These are phyloP conservation scores for Eimeria praecox DNA, from an alignment of 169 alveolate species.

Conservation along the genomic window DNA sequence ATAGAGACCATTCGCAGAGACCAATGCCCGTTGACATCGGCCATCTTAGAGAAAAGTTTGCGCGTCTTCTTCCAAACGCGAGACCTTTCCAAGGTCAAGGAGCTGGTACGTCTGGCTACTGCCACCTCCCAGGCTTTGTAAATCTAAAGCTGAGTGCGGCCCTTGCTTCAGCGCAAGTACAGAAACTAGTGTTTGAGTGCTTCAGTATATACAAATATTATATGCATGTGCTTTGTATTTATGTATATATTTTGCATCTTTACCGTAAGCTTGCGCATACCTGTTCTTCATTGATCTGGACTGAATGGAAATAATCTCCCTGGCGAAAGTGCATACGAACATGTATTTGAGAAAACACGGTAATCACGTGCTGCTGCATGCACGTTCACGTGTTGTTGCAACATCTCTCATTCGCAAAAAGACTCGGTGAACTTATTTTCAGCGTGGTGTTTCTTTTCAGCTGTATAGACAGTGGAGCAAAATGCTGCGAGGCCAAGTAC, in stretches of 20 bases:
- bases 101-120: constrained; percentile 34
- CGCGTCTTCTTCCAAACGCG: constrained; percentile 71
- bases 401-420: neutral
- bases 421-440: neutral
- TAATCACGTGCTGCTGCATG: neutral
- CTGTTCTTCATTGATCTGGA: neutral
- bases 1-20: constrained; percentile 83
- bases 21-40: constrained; percentile 80
- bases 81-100: constrained; percentile 77
- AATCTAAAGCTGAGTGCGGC: neutral
- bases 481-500: constrained; percentile 55
- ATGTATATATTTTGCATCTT: neutral
- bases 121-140: neutral
- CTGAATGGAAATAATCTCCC: neutral
- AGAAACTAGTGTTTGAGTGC: neutral
- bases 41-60: constrained; percentile 75
- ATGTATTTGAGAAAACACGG: neutral
- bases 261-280: neutral
- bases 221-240: neutral
- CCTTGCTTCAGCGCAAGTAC: neutral
- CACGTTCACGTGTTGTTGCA: neutral
- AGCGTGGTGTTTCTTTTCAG: neutral
- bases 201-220: neutral
- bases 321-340: neutral
- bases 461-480: constrained; percentile 81